Percentiles rank a stretch among this genome's conserved stretches.
Conservation (phyloP, 305 asterid genomes). For the Fraxinus albicans region DNA sequence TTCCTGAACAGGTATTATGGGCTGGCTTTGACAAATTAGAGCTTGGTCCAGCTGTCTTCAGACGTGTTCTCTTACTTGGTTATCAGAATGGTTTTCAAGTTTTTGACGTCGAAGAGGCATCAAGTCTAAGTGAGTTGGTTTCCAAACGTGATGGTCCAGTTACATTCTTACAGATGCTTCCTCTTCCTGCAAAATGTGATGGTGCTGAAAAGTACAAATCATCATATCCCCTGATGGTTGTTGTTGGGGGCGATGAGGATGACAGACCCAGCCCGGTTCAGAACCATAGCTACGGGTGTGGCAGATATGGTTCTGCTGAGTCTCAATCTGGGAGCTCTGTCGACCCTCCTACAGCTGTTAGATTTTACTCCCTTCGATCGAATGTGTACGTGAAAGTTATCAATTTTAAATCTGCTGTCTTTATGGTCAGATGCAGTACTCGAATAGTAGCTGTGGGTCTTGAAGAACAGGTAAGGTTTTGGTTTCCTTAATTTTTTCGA, state of each 20-base stretch:
- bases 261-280: constrained; percentile 34
- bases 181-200: constrained; percentile 63
- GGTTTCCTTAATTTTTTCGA: not conserved
- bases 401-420: constrained; percentile 79
- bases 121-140: constrained; percentile 75
- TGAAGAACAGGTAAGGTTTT: constrained; percentile 73
- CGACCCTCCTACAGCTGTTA: constrained; percentile 76
- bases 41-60: constrained; percentile 47
- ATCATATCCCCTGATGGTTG: constrained; percentile 75
- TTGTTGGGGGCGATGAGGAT: constrained; percentile 74
- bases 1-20: constrained; percentile 76
- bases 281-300: constrained; percentile 33
- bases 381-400: constrained; percentile 82
- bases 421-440: constrained; percentile 91
- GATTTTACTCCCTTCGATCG: constrained; percentile 84
- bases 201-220: constrained; percentile 54
- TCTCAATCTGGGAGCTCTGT: constrained; percentile 53
- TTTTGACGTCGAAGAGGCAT: constrained; percentile 85
- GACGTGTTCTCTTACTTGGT: constrained; percentile 81
- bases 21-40: constrained; percentile 93
- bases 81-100: constrained; percentile 93
- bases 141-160: constrained; percentile 97
- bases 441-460: constrained; percentile 92
- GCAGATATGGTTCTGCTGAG: constrained; percentile 45
- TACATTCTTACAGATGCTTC: constrained; percentile 84